Conservation (phyloP, 148 eudicot species). For the Amaranthus hypochondriacus region DNA sequence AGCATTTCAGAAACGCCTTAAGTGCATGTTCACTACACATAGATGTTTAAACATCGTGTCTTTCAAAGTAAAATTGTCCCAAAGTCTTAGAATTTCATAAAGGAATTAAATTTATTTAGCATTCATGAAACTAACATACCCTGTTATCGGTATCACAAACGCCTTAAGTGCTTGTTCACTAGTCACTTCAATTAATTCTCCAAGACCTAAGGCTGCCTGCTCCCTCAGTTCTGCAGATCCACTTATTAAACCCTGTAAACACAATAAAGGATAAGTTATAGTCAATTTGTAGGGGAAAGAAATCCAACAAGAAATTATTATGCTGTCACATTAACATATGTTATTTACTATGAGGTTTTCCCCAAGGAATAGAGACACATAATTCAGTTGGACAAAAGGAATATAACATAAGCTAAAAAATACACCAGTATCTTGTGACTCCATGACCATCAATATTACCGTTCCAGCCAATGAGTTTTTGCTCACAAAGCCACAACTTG, state of each 20-base stretch:
- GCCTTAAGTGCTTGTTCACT: slow-evolving; percentile 78
- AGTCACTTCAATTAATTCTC: slow-evolving; percentile 95
- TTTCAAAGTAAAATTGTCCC: neutral
- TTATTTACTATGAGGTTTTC: neutral
- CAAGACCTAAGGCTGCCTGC: slow-evolving; percentile 97
- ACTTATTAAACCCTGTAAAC: slow-evolving; percentile 72
- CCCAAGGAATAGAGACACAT: neutral
- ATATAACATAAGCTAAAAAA: neutral
- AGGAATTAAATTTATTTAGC: neutral
- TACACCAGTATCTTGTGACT: neutral
- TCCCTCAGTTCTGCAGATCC: slow-evolving; percentile 97
- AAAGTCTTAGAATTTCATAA: neutral
- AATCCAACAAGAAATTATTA: slow-evolving; percentile 6
- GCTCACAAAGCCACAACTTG: neutral
- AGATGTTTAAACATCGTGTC: neutral
- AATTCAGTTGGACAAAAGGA: too few relatives aligned
- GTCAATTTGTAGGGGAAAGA: neutral
- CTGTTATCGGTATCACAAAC: slow-evolving; percentile 91
- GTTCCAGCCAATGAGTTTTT: neutral
- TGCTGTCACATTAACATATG: neutral
- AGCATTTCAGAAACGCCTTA: neutral
- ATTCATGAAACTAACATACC: slow-evolving; percentile 38
- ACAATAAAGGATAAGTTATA: neutral
- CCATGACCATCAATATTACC: neutral
- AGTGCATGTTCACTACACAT: neutral